Percentiles rank a stretch among this genome's conserved stretches.
phyloP scores from a whole-genome alignment of 116 monocot genomes.

The Zostera marina region DNA sequence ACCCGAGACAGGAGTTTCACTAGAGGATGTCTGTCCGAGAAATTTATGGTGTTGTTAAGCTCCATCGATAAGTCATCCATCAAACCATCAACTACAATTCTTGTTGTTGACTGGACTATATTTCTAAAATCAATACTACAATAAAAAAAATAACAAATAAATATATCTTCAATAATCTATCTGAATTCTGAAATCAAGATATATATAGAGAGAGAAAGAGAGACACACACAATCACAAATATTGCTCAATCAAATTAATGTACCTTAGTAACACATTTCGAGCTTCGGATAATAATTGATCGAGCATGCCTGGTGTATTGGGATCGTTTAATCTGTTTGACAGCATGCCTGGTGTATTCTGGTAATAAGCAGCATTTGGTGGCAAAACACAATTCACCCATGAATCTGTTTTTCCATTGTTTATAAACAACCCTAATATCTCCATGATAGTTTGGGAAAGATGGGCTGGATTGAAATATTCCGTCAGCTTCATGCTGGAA shows the following conservation, averaged over 20 bases:
- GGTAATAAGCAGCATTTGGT: slow-evolving; percentile 37
- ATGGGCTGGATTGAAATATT: slow-evolving; percentile 31
- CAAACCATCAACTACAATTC: slow-evolving; percentile 40
- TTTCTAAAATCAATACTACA: slow-evolving; percentile 64
- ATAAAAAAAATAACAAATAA: background rate
- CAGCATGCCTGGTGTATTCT: slow-evolving; percentile 32
- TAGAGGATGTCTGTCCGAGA: slow-evolving; percentile 24
- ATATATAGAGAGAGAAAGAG: too few relatives aligned
- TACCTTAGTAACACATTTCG: slow-evolving; percentile 64
- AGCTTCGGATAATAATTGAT: slow-evolving; percentile 67
- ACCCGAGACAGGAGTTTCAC: slow-evolving; percentile 62
- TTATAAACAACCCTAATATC: slow-evolving; percentile 61
- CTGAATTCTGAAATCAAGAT: background rate
- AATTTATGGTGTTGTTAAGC: slow-evolving; percentile 4
- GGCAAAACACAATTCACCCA: slow-evolving; percentile 74
- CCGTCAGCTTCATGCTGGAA: slow-evolving; percentile 60
- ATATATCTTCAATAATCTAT: background rate
- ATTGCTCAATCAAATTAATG: background rate
- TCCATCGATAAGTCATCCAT: slow-evolving; percentile 31
- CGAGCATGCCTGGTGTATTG: slow-evolving; percentile 48
- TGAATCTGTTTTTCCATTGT: slow-evolving; percentile 20
- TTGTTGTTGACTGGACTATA: slow-evolving; percentile 43
- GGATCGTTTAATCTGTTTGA: slow-evolving; percentile 39
- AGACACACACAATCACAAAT: background rate
- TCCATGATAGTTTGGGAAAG: slow-evolving; percentile 44